These are phyloP conservation scores for Tricholoma sp. DNA, from an alignment of 768 basidiomycete genomes.

Conservation along the genomic window DNA sequence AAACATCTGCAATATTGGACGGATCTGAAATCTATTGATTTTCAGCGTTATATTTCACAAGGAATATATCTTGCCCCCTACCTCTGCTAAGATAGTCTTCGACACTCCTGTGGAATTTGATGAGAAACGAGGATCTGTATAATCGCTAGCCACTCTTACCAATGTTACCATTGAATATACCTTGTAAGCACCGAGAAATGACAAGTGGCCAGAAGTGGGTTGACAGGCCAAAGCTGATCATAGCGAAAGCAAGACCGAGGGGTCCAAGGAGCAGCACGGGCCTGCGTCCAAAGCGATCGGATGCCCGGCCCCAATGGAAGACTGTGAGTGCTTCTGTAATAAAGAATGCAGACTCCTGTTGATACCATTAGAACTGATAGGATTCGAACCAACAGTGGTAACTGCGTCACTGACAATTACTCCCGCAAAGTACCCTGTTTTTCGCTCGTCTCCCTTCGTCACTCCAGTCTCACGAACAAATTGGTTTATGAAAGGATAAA, in stretches of 20 bases:
- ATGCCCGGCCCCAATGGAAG: slow-evolving; percentile 28
- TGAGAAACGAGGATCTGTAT: background rate
- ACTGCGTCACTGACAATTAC: slow-evolving; percentile 29
- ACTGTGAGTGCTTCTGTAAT: slow-evolving; percentile 29
- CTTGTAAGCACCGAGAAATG: slow-evolving; percentile 22
- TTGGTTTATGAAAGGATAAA: background rate
- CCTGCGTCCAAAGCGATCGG: slow-evolving; percentile 30
- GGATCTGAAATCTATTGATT: slow-evolving; percentile 21
- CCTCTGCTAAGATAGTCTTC: slow-evolving; percentile 17
- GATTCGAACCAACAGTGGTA: background rate
- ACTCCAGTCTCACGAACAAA: slow-evolving; percentile 38
- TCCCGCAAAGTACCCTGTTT: slow-evolving; percentile 39
- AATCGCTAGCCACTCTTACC: slow-evolving; percentile 15
- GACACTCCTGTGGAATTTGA: slow-evolving; percentile 10
- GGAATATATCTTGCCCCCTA: background rate
- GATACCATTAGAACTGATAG: background rate
- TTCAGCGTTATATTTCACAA: background rate
- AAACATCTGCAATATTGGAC: slow-evolving; percentile 22
- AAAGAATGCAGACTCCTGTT: slow-evolving; percentile 37
- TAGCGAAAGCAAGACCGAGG: slow-evolving; percentile 24
- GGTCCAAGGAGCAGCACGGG: slow-evolving; percentile 30
- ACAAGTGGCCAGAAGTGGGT: slow-evolving; percentile 25
- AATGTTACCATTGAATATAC: slow-evolving; percentile 36
- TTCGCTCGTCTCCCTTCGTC: slow-evolving; percentile 36
- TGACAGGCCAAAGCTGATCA: slow-evolving; percentile 29